Evolutionary conservation across 129 eudicot genomes (phyloP), one percentile per base, ranked within the genome.

Genomic region (Chrysanthemum seticuspe): DNA sequence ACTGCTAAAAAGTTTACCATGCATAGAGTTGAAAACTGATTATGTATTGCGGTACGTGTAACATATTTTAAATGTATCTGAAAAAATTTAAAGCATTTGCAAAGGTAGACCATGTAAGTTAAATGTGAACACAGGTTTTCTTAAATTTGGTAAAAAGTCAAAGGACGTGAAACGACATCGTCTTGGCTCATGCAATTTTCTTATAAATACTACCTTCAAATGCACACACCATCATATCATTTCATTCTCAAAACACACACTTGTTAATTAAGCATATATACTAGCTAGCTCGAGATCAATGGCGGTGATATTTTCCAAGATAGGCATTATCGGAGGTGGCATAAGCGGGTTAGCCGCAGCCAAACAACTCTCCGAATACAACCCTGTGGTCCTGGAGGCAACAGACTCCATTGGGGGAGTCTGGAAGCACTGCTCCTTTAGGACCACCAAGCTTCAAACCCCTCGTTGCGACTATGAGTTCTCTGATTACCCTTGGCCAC

Each of bases 291-390:
- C 1, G 0, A 11, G 23, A 61, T 61, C 66, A 64, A 80, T 83
- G 91, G 78, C 88, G 1, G 12, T 80, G 51, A 65, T 72, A 21
- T 58, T 70, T 45, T 83, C 91, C n/a, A 83, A 83, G 75, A 90
- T 94, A 45, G 99, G 96, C 68, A 94, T 94, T 3, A 78, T 94
- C 15, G 99, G 99, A 59, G 97, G 84, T 58, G 99, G 99, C 60
- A 94, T 94, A 34, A 94, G 99, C 50, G 99, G 99, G 57, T 63
- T 94, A 65, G 97, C 99, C 3, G 97, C 99, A 0, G 96, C 99
- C 12, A 94, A 94, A 79, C 94, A 94, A 72, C 93, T 94, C 18
- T 70, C 91, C 2, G 54, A 86, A 67, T 34, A 90, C 83, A 47
- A 83, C 23, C 99, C 99, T 1, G 72, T 88, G 81, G 96, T 94